Percentiles rank a stretch among this genome's conserved stretches.
Evolutionary conservation across 2,329 filamentous ascomycete genomes (phyloP).

Genomic region (Apiospora malaysiana): DNA sequence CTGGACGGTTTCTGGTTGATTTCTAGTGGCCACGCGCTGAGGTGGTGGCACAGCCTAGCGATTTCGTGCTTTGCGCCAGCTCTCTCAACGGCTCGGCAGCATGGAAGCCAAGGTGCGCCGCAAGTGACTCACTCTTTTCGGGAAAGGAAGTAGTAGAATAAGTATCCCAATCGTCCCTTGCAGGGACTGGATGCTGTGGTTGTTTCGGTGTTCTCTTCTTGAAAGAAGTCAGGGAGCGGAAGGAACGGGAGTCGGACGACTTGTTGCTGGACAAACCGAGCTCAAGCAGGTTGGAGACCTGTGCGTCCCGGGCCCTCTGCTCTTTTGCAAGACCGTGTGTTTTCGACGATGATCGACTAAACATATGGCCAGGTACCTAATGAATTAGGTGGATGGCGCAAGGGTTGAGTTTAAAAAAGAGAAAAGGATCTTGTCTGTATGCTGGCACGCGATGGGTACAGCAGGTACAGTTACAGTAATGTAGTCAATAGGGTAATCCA

Average conservation of each 20-base stretch:
- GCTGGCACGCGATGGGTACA: slow-evolving; percentile 3
- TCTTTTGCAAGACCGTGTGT: slow-evolving; percentile 45
- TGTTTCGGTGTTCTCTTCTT: slow-evolving; percentile 23
- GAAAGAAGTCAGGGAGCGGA: slow-evolving; percentile 33
- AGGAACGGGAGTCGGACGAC: slow-evolving; percentile 38
- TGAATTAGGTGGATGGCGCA: slow-evolving; percentile 9
- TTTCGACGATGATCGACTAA: slow-evolving; percentile 50
- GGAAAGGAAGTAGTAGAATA: slow-evolving; percentile 42
- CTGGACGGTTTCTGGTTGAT: neutral
- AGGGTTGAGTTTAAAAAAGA: slow-evolving; percentile 16
- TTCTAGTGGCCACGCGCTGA: neutral
- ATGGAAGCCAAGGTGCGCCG: slow-evolving; percentile 21
- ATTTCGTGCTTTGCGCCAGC: slow-evolving; percentile 6
- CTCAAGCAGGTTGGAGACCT: slow-evolving; percentile 45
- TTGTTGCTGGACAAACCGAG: slow-evolving; percentile 48
- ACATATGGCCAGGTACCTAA: slow-evolving; percentile 45
- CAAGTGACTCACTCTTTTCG: slow-evolving; percentile 47
- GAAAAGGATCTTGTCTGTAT: neutral
- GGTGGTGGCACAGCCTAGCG: slow-evolving; percentile 12
- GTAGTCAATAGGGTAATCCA: neutral
- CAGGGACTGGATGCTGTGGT: slow-evolving; percentile 24
- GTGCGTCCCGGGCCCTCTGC: slow-evolving; percentile 43
- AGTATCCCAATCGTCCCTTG: slow-evolving; percentile 34
- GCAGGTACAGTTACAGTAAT: neutral
- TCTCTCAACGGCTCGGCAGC: slow-evolving; percentile 19